Evolutionary conservation across 176 grass and related monocot genomes (phyloP).

Genomic region (Urochloa ruziziensis): DNA sequence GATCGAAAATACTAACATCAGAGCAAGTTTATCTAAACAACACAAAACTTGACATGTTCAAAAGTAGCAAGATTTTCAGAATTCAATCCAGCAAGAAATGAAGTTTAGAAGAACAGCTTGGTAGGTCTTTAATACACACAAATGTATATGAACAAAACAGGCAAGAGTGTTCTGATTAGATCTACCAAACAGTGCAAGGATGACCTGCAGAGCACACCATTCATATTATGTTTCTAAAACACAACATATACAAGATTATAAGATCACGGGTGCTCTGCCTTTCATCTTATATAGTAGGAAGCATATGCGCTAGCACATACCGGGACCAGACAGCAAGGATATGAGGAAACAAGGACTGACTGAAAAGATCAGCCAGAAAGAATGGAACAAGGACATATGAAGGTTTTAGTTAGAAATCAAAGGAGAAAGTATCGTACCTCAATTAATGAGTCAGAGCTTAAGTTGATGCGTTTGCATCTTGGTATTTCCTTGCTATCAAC

Average conservation of each 20-base stretch:
- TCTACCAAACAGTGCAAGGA: not conserved
- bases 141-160: not conserved
- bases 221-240: not conserved
- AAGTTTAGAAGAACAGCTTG: not conserved
- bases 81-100: not conserved
- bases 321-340: not conserved
- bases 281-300: not conserved
- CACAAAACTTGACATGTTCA: no score
- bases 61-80: not conserved
- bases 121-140: not conserved
- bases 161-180: not conserved
- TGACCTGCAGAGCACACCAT: not conserved
- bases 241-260: no score
- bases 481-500: slow-evolving; percentile 89
- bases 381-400: not conserved
- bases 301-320: no score
- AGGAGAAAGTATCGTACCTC: slow-evolving; percentile 44
- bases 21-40: no score
- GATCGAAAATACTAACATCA: no score
- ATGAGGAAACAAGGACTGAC: not conserved
- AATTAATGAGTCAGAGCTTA: slow-evolving; percentile 70
- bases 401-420: slow-evolving; percentile 4
- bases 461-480: slow-evolving; percentile 61
- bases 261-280: no score
- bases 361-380: not conserved